Base-by-base conservation (phyloP, 495 filamentous ascomycete genomes). In the Tuber melanosporum region DNA sequence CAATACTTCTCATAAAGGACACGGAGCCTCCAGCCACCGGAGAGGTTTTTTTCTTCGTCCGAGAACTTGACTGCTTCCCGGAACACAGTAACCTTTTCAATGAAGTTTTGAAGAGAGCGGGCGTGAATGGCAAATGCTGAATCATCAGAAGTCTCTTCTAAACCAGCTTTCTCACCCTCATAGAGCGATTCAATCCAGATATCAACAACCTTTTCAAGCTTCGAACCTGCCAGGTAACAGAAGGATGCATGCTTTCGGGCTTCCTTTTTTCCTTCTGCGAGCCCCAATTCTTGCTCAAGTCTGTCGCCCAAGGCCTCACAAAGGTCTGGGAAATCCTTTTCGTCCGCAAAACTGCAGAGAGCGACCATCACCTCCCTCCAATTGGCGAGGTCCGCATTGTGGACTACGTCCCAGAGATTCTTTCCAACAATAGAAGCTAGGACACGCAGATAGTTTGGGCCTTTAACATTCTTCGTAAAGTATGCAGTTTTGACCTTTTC, bases 1-100 rank as follows among this genome's bases (percentile, higher is more conserved):
- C 90, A 91, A 81, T 99, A 99, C 85, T 96, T 97, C 83, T 94
- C 92, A 83, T 99, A 99, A 57, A 99, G 87, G 1, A 90, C 87
- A 69, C 88, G 88, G 70, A 99, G 91, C 85, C 96, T 97, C 96
- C 96, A 99, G 73, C 90, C 93, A 0, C 91, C 89, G 49, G 89
- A 88, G 76, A 89, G 84, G 72, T 86, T 86, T 75, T 87, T 89
- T 76, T 98, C 94, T 9, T 87, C 86, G 82, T 99, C 95, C 78
- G 91, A 84, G 85, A 97, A 99, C 80, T 95, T 94, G 73, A 93
- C 94, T 69, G 95, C 94, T 81, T 97, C 89, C 72, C 95, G 92
- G 90, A 99, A 98, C 62, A 99, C 90, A 2, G 94, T 97, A 72
- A 99, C 95, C 86, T 98, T 99, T 86, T 99, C 95, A 76, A 99